These are phyloP conservation scores for Acidiella bohemica DNA, from an alignment of 495 filamentous ascomycete genomes.

Conservation along the genomic window DNA sequence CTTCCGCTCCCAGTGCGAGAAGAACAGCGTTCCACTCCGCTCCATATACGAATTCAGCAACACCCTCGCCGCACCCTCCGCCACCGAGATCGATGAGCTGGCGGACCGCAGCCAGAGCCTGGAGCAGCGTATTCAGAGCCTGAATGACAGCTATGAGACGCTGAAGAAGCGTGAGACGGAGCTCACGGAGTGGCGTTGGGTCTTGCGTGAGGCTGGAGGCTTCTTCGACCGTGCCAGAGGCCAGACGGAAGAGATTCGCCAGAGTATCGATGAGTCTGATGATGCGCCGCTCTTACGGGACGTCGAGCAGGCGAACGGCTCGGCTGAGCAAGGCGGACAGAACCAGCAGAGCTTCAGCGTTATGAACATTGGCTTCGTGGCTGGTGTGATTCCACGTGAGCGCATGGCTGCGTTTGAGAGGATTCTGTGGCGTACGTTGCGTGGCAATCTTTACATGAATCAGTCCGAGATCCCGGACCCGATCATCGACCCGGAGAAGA, in stretches of 20 bases:
- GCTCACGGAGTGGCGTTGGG: constrained; percentile 95
- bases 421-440: constrained; percentile 90
- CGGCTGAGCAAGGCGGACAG: constrained; percentile 43
- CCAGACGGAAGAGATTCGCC: constrained; percentile 90
- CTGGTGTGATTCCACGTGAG: constrained; percentile 87
- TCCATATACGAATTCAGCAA: constrained; percentile 72
- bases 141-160: constrained; percentile 96
- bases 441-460: constrained; percentile 99
- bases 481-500: constrained; percentile 82
- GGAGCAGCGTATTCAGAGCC: constrained; percentile 75
- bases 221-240: constrained; percentile 84
- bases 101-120: constrained; percentile 81
- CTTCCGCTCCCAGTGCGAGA: constrained; percentile 90
- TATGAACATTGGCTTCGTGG: constrained; percentile 99
- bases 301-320: constrained; percentile 68
- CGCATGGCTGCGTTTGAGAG: constrained; percentile 90
- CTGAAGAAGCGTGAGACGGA: constrained; percentile 95
- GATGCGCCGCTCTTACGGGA: constrained; percentile 39
- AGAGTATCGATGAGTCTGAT: constrained; percentile 66
- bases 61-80: constrained; percentile 70
- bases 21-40: constrained; percentile 67
- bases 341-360: constrained; percentile 63
- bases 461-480: constrained; percentile 93
- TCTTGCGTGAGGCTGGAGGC: constrained; percentile 81
- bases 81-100: constrained; percentile 88